These are phyloP conservation scores for Penicillium atrosanguineum DNA, from an alignment of 495 filamentous ascomycete species.

Conservation along the genomic window DNA sequence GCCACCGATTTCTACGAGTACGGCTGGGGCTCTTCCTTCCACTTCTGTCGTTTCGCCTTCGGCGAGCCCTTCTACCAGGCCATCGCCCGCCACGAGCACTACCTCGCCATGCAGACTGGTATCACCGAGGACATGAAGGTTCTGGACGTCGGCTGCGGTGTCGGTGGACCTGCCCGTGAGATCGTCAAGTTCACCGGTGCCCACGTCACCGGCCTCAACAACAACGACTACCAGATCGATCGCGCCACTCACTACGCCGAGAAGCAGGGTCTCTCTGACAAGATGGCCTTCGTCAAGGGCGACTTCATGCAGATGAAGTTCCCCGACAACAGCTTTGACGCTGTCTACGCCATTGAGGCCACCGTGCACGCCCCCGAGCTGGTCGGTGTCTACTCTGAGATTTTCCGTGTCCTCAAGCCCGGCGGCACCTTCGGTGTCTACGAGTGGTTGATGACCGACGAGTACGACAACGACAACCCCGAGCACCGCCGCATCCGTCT, in stretches of 20 bases:
- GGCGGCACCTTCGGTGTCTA: constrained; percentile 96
- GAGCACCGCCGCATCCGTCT: constrained; percentile 89
- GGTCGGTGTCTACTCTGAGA: constrained; percentile 92
- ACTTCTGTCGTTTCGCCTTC: constrained; percentile 94
- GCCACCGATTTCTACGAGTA: constrained; percentile 98
- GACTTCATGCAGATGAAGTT: constrained; percentile 99
- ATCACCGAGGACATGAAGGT: constrained; percentile 85
- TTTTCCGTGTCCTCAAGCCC: constrained; percentile 93
- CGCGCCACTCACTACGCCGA: constrained; percentile 82
- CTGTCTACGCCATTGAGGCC: constrained; percentile 97
- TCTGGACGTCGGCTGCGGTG: constrained; percentile 95
- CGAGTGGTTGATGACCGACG: constrained; percentile 98
- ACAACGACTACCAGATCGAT: constrained; percentile 99
- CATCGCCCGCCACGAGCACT: constrained; percentile 97
- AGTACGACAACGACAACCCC: constrained; percentile 85
- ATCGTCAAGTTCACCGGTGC: constrained; percentile 92
- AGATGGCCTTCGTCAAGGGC: constrained; percentile 89
- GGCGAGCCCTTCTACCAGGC: constrained; percentile 90
- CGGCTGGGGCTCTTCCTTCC: constrained; percentile 92
- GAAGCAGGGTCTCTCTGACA: constrained; percentile 75
- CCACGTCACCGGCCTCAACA: constrained; percentile 92
- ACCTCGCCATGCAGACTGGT: constrained; percentile 87
- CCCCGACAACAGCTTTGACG: constrained; percentile 86
- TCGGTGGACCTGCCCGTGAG: constrained; percentile 95
- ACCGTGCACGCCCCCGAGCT: constrained; percentile 93